Evolutionary conservation across 2,329 filamentous ascomycete genomes (phyloP).

Genomic region (Ascosphaera aggregata): DNA sequence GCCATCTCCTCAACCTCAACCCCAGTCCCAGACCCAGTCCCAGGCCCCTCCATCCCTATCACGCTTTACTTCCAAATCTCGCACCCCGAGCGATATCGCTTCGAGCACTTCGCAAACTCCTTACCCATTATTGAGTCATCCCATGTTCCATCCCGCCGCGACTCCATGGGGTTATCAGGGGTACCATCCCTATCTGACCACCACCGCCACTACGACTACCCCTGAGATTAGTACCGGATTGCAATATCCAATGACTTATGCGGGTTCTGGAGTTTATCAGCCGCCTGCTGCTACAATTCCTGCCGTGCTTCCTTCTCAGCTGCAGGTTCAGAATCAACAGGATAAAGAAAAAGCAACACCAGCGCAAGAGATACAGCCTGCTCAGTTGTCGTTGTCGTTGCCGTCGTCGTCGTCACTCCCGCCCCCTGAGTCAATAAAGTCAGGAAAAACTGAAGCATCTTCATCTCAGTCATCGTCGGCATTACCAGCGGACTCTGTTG

Average conservation of each 20-base stretch:
- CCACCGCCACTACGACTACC: not conserved
- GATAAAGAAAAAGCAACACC: not conserved
- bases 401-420: no score
- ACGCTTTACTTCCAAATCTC: not conserved
- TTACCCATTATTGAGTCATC: not conserved
- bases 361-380: not conserved
- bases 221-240: not conserved
- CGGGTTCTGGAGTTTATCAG: not conserved
- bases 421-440: no score
- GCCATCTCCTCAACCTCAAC: not conserved
- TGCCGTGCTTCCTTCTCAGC: not conserved
- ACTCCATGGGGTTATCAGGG: not conserved
- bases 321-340: not conserved
- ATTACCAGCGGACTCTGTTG: not conserved
- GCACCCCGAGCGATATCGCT: not conserved
- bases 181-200: no score
- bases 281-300: no score
- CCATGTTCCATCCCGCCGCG: not conserved
- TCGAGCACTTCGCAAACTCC: not conserved
- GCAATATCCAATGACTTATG: not conserved
- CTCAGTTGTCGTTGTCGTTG: not conserved
- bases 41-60: no score
- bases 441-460: no score
- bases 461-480: no score
- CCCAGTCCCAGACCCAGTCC: no score